Percentiles rank a stretch among this genome's conserved stretches.
Evolutionary conservation across 140 eudicot genomes (phyloP).

Genomic region (Stevia rebaudiana): DNA sequence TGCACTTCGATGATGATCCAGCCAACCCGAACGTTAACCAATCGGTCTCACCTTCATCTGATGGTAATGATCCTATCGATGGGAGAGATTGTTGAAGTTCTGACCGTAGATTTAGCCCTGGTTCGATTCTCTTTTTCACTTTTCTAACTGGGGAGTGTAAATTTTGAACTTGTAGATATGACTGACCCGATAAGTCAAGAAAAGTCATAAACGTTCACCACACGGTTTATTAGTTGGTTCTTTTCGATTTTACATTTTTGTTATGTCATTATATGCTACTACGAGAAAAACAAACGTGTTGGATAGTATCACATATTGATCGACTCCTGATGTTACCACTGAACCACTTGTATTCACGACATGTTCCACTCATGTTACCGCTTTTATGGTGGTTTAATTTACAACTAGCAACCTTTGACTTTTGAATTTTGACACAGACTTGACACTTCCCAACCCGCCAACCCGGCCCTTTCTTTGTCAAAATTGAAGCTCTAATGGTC

Average conservation of each 20-base stretch:
- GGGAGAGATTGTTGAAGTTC: background rate
- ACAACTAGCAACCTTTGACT: background rate
- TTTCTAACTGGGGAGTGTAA: background rate
- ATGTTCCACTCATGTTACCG: background rate
- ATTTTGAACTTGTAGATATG: conserved; percentile 3
- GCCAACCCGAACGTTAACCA: conserved; percentile 13
- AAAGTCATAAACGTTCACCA: background rate
- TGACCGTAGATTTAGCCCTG: background rate
- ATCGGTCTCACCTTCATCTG: conserved; percentile 17
- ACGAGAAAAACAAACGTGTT: background rate
- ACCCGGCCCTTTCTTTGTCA: too few relatives aligned
- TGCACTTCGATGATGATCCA: conserved; percentile 60
- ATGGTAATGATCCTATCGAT: conserved; percentile 1
- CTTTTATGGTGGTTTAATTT: background rate
- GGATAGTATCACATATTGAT: background rate
- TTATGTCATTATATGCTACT: background rate
- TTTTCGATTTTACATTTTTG: background rate
- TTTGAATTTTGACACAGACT: too few relatives aligned
- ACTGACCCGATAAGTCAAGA: background rate
- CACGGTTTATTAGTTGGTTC: background rate
- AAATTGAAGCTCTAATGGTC: too few relatives aligned
- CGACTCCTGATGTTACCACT: background rate
- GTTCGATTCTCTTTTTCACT: background rate
- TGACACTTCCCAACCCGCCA: too few relatives aligned
- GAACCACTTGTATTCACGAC: background rate